These are phyloP conservation scores for Daldinia decipiens DNA, from an alignment of 495 filamentous ascomycete genomes.

Conservation along the genomic window DNA sequence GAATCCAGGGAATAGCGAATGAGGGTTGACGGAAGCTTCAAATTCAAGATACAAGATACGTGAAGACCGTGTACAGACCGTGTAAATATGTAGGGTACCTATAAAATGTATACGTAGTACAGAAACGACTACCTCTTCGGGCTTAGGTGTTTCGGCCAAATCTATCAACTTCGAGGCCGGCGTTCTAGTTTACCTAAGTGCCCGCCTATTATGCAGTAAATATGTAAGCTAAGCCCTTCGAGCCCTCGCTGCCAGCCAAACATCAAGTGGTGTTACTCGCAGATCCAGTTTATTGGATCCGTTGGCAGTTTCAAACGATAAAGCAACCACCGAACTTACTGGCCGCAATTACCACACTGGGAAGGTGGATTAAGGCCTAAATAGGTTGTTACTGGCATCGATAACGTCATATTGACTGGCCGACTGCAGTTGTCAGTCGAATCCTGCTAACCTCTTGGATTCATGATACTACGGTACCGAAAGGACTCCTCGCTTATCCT, in stretches of 20 bases:
- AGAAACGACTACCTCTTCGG: conserved; percentile 13
- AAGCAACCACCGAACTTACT: conserved; percentile 19
- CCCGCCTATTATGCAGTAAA: neutral
- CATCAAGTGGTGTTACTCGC: neutral
- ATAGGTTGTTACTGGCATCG: neutral
- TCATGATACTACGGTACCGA: conserved; percentile 7
- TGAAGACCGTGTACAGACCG: conserved; percentile 7
- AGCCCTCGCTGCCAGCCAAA: conserved; percentile 4
- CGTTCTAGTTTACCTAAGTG: conserved; percentile 2
- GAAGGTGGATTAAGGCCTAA: conserved; percentile 29
- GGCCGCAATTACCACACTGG: conserved; percentile 24
- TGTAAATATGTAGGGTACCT: neutral
- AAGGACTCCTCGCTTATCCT: conserved; percentile 7
- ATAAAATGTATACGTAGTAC: neutral
- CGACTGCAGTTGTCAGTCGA: neutral
- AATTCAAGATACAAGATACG: conserved; percentile 7
- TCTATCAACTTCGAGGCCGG: conserved; percentile 20
- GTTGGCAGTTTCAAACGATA: conserved; percentile 37
- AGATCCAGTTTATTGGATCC: conserved; percentile 18
- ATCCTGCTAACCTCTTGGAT: conserved; percentile 25
- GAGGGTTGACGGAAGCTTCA: conserved; percentile 18
- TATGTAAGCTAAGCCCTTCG: conserved; percentile 6
- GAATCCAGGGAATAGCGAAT: conserved; percentile 20
- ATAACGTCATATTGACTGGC: conserved; percentile 9
- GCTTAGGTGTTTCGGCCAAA: conserved; percentile 23